These are phyloP conservation scores for Pseudogymnoascus sp. DNA, from an alignment of 2,329 filamentous ascomycete species.

Conservation along the genomic window DNA sequence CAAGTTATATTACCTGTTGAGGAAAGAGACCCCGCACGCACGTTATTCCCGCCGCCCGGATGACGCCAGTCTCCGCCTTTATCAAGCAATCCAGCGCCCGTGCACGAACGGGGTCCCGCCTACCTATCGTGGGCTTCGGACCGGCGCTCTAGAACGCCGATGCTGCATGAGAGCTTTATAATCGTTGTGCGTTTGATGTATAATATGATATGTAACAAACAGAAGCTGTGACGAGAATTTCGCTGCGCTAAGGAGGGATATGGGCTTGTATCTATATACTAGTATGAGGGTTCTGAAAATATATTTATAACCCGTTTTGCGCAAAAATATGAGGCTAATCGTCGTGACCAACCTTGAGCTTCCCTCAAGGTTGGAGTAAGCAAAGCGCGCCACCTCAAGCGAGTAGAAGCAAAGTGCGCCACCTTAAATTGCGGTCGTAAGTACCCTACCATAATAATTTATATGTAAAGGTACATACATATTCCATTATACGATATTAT, in stretches of 20 bases:
- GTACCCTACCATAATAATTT: too few species aligned
- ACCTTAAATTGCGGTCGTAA: too few species aligned
- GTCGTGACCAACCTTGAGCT: too few species aligned
- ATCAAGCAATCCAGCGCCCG: neutral
- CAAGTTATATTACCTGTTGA: neutral
- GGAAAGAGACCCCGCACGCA: neutral
- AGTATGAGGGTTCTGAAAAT: neutral
- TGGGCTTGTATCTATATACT: neutral
- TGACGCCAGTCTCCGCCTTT: slow-evolving; percentile 4
- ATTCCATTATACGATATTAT: too few species aligned
- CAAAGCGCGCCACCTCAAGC: too few species aligned
- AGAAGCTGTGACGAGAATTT: neutral
- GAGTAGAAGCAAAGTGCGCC: too few species aligned
- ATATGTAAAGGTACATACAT: too few species aligned
- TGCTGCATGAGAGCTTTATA: neutral
- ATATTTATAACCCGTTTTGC: neutral
- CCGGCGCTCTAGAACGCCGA: neutral
- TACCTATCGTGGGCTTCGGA: neutral
- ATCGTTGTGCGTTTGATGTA: neutral
- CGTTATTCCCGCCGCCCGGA: neutral
- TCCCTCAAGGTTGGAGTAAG: too few species aligned
- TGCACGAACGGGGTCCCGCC: neutral
- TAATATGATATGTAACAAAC: neutral
- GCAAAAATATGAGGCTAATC: too few species aligned
- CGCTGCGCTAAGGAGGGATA: neutral